Evolutionary conservation across 495 filamentous ascomycete species (phyloP).

Genomic region (Hyaloscypha hepaticicola): DNA sequence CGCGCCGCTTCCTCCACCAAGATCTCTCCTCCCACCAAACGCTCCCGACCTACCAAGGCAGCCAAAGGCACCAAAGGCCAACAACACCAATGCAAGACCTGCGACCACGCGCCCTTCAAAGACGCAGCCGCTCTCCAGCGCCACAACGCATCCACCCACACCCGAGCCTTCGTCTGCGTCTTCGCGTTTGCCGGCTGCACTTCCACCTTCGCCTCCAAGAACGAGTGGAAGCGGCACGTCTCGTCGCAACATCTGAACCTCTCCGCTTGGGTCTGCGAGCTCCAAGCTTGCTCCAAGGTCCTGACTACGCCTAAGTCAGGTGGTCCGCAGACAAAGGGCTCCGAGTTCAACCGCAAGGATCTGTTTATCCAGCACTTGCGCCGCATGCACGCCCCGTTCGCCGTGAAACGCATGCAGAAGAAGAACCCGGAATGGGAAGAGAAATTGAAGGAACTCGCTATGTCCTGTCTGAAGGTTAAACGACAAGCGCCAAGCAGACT

Average conservation of each 20-base stretch:
- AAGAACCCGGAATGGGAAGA: conserved; percentile 30
- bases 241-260: conserved; percentile 76
- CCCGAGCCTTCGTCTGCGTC: conserved; percentile 70
- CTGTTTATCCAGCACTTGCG: conserved; percentile 91
- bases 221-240: conserved; percentile 95
- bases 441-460: conserved; percentile 48
- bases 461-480: conserved; percentile 57
- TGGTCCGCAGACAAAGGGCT: neutral
- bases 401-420: conserved; percentile 38
- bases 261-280: conserved; percentile 77
- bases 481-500: conserved; percentile 61
- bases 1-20: conserved; percentile 6
- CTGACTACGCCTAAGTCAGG: neutral
- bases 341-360: conserved; percentile 83
- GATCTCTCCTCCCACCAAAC: neutral
- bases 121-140: conserved; percentile 41
- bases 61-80: neutral
- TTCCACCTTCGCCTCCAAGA: conserved; percentile 79
- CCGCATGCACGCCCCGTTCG: conserved; percentile 77
- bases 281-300: conserved; percentile 55
- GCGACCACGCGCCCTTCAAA: conserved; percentile 34
- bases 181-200: conserved; percentile 74
- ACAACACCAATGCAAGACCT: conserved; percentile 6
- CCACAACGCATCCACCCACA: conserved; percentile 52
- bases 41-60: neutral